These are phyloP conservation scores for Arabidopsis hybrid DNA, from an alignment of 441 rosid species.

Conservation along the genomic window DNA sequence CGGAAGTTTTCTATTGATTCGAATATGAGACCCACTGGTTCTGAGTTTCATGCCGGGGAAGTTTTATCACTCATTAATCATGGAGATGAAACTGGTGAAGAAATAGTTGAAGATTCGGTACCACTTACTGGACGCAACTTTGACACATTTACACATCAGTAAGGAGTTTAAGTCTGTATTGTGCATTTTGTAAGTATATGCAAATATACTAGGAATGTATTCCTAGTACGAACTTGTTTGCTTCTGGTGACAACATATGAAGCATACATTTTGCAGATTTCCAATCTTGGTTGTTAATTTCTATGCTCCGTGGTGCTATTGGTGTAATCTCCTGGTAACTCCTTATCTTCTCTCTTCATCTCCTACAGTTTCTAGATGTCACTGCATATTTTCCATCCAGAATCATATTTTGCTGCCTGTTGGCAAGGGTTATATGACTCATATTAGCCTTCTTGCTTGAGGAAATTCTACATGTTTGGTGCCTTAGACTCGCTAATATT, in stretches of 20 bases:
- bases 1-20: slow-evolving; percentile 91
- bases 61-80: slow-evolving; percentile 67
- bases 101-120: slow-evolving; percentile 69
- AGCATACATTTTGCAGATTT: slow-evolving; percentile 60
- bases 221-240: slow-evolving; percentile 1
- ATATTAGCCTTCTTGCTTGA: slow-evolving; percentile 21
- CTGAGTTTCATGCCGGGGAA: slow-evolving; percentile 85
- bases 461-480: slow-evolving; percentile 29
- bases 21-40: slow-evolving; percentile 77
- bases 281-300: slow-evolving; percentile 92
- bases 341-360: slow-evolving; percentile 21
- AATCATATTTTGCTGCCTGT: slow-evolving; percentile 17
- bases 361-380: slow-evolving; percentile 15
- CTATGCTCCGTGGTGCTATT: slow-evolving; percentile 98
- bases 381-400: slow-evolving; percentile 20
- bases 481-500: slow-evolving; percentile 4
- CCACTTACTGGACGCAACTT: slow-evolving; percentile 65
- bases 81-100: slow-evolving; percentile 83
- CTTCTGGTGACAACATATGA: slow-evolving; percentile 26
- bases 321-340: slow-evolving; percentile 95
- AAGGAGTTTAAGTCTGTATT: slow-evolving; percentile 48
- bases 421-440: slow-evolving; percentile 6
- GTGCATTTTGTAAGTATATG: slow-evolving; percentile 20
- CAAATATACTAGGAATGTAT: slow-evolving; percentile 6
- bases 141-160: slow-evolving; percentile 78